Evolutionary conservation across 2,329 filamentous ascomycete genomes (phyloP).

Genomic region (Tolypocladium tropicale): DNA sequence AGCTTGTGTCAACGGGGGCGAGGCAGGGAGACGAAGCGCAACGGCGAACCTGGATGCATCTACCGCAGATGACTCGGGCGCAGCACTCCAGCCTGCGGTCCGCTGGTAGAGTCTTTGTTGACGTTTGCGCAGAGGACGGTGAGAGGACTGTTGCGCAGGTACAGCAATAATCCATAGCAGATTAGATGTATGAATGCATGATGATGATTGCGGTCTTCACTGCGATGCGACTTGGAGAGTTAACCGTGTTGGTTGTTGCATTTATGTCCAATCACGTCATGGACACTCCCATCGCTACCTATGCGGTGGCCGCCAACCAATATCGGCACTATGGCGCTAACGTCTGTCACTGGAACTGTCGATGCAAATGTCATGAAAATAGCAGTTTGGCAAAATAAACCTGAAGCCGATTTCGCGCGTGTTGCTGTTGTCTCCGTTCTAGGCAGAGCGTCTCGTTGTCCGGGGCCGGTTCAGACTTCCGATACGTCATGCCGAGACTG

Average conservation of each 20-base stretch:
- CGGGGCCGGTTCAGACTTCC: not conserved
- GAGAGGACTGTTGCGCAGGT: slow-evolving; percentile 57
- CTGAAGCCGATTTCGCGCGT: no score
- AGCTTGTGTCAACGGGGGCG: slow-evolving; percentile 4
- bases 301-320: no score
- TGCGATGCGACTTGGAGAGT: not conserved
- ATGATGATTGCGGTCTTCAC: not conserved
- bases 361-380: no score
- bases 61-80: slow-evolving; percentile 58
- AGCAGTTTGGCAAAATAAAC: no score
- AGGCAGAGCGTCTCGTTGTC: no score
- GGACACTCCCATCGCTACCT: no score
- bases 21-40: not conserved
- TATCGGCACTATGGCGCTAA: no score
- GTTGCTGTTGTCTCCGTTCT: no score
- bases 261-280: not conserved
- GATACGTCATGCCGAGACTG: not conserved
- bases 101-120: slow-evolving; percentile 49
- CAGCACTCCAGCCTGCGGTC: slow-evolving; percentile 60
- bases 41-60: slow-evolving; percentile 51
- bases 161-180: slow-evolving; percentile 46
- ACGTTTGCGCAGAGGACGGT: slow-evolving; percentile 38
- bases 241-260: not conserved
- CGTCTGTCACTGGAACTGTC: no score
- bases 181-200: not conserved